Evolutionary conservation across 2,329 filamentous ascomycete species (phyloP).

Genomic region (Ophiostoma piceae): DNA sequence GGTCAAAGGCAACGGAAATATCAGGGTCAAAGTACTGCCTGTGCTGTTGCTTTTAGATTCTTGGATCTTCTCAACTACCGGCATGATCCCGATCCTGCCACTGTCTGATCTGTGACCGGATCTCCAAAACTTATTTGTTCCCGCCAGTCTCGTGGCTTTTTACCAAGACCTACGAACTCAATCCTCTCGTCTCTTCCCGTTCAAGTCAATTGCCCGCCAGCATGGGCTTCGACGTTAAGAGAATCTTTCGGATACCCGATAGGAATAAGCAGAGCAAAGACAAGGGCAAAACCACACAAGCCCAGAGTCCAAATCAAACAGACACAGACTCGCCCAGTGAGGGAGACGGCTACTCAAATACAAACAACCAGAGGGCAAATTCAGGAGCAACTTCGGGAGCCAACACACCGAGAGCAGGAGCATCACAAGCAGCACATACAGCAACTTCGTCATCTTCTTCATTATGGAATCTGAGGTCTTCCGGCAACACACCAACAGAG

Average conservation of each 20-base stretch:
- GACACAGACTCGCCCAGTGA: constrained; percentile 24
- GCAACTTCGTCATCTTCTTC: not conserved
- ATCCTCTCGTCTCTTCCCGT: not conserved
- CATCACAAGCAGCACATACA: not conserved
- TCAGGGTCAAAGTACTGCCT: not conserved
- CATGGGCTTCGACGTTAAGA: constrained; percentile 27
- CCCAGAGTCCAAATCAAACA: constrained; percentile 13
- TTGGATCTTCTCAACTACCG: constrained; percentile 2
- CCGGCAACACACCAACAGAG: not conserved
- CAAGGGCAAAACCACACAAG: constrained; percentile 1
- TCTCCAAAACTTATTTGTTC: not conserved
- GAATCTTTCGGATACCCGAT: constrained; percentile 24
- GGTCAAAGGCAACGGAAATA: not conserved
- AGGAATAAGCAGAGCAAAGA: constrained; percentile 18
- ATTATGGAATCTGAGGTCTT: not conserved
- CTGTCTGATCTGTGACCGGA: not conserved
- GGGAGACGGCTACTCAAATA: constrained; percentile 12
- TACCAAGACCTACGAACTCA: not conserved
- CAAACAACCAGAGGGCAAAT: not conserved
- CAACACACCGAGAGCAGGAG: not conserved
- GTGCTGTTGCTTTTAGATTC: not conserved
- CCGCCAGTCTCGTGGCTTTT: not conserved
- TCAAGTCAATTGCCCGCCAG: not conserved
- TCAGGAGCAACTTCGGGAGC: not conserved
- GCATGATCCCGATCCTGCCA: constrained; percentile 5